Conservation (phyloP, 2,329 filamentous ascomycete genomes). For the Colletotrichum sp. region DNA sequence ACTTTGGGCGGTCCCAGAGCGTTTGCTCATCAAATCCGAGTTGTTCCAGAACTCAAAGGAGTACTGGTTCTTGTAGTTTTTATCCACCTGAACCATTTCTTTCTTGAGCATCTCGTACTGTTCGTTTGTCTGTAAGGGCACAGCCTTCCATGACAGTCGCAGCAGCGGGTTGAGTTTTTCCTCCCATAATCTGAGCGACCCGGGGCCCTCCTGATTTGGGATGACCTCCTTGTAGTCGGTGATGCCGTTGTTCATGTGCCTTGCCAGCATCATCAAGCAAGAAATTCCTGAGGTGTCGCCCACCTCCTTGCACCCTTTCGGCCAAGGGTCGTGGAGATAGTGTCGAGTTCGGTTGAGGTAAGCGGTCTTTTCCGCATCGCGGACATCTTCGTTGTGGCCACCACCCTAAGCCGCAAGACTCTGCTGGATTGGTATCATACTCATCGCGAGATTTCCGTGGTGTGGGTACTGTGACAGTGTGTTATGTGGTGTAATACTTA, state of each 20-base stretch:
- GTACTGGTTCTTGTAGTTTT: not conserved
- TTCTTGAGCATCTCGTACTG: not conserved
- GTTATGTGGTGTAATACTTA: no score
- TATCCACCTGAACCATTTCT: not conserved
- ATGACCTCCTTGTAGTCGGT: not conserved
- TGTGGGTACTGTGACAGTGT: no score
- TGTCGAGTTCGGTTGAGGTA: not conserved
- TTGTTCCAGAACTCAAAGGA: not conserved
- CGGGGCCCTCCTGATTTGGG: not conserved
- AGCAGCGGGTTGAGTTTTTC: not conserved
- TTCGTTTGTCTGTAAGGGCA: not conserved
- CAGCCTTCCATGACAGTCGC: not conserved
- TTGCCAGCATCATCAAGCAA: not conserved
- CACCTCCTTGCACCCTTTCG: not conserved
- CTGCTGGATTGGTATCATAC: not conserved
- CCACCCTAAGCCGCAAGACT: not conserved
- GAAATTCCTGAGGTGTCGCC: not conserved
- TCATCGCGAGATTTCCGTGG: not conserved
- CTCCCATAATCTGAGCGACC: not conserved
- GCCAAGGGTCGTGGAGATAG: not conserved
- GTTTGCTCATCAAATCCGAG: not conserved
- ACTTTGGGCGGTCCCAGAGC: not conserved
- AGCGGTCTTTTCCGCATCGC: not conserved
- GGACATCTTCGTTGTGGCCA: not conserved
- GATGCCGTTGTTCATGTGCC: not conserved